phyloP scores from a whole-genome alignment of 352 stramenopile genomes.

The Phytophthora uliginosa region DNA sequence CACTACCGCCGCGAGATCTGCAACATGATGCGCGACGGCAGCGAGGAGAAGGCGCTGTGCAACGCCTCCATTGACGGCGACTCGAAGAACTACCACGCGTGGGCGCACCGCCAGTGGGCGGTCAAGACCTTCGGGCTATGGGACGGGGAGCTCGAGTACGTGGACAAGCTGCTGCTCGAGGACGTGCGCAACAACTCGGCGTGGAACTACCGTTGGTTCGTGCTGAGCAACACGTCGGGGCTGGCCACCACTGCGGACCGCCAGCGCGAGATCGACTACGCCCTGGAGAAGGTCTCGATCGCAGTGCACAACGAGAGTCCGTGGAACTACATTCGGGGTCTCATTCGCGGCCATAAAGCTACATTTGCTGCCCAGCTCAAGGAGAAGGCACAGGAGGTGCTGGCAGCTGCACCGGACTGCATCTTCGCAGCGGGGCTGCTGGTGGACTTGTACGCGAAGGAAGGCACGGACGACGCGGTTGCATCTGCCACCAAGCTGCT shows the following conservation, averaged over 20 bases:
- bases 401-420: constrained; percentile 58
- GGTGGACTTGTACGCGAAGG: constrained; percentile 75
- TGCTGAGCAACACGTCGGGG: constrained; percentile 66
- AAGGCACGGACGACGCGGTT: constrained; percentile 54
- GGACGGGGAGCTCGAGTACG: constrained; percentile 94
- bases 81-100: constrained; percentile 99
- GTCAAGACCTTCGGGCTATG: constrained; percentile 91
- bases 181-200: constrained; percentile 98
- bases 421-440: constrained; percentile 79
- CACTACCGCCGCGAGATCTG: constrained; percentile 98
- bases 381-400: constrained; percentile 49
- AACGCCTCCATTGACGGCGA: constrained; percentile 94
- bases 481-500: constrained; percentile 61
- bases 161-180: constrained; percentile 88
- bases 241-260: constrained; percentile 46
- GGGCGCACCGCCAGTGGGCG: constrained; percentile 97
- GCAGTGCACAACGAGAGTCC: constrained; percentile 93
- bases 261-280: constrained; percentile 79
- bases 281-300: constrained; percentile 68
- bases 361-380: constrained; percentile 53
- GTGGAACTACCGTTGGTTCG: constrained; percentile 92
- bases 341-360: constrained; percentile 62
- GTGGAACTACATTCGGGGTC: constrained; percentile 93
- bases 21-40: constrained; percentile 79
- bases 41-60: constrained; percentile 94